A percentile compares a stretch with the other conserved stretches of the same genome.
phyloP scores from a whole-genome alignment of 352 stramenopile species.

The Phytophthora uliginosa region DNA sequence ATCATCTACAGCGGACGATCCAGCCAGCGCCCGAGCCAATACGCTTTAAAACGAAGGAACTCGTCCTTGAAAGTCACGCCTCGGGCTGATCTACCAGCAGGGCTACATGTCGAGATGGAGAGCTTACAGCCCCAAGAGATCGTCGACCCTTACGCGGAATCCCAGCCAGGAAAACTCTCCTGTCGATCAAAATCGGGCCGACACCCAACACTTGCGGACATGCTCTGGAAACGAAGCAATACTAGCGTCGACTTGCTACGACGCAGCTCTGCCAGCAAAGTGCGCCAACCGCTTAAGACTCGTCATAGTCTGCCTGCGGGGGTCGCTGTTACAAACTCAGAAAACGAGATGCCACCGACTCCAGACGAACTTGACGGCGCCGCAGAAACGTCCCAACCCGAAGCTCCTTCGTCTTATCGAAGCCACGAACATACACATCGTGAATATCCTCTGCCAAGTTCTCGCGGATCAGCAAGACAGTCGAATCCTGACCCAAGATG shows the following conservation, averaged over 20 bases:
- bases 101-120: neutral
- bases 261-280: neutral
- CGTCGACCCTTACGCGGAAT: neutral
- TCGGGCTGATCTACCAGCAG: neutral
- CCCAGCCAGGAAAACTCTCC: neutral
- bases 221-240: constrained; percentile 7
- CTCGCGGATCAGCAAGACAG: neutral
- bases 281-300: neutral
- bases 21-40: neutral
- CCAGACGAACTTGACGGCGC: neutral
- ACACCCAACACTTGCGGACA: neutral
- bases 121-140: neutral
- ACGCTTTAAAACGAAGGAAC: neutral
- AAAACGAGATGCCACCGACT: neutral
- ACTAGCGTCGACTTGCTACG: neutral
- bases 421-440: neutral
- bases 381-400: neutral
- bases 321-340: neutral
- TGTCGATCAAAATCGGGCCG: neutral
- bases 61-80: neutral
- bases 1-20: neutral
- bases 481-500: neutral
- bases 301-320: constrained; percentile 1
- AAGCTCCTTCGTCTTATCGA: neutral
- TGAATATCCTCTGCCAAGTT: neutral